phyloP scores from a whole-genome alignment of 805 yeast species.

The Zygosaccharomyces bailii region DNA sequence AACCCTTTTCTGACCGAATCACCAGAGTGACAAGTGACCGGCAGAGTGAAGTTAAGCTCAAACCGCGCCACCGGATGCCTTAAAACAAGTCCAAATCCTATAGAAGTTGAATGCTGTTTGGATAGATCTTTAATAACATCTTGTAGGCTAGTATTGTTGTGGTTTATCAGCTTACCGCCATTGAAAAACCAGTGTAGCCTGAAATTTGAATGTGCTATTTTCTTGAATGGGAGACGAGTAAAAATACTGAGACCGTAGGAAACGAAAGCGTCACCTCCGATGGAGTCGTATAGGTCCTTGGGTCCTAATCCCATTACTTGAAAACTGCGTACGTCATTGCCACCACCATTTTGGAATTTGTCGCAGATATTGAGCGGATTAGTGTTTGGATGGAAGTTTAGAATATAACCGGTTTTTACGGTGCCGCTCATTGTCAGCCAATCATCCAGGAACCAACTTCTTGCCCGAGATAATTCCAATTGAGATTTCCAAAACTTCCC shows the following conservation, averaged over 20 bases:
- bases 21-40: slow-evolving; percentile 48
- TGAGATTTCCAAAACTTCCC: slow-evolving; percentile 29
- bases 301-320: slow-evolving; percentile 65
- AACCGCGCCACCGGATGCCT: slow-evolving; percentile 64
- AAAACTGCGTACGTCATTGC: slow-evolving; percentile 68
- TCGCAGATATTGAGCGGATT: slow-evolving; percentile 62
- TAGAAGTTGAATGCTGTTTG: slow-evolving; percentile 46
- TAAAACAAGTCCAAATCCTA: slow-evolving; percentile 60
- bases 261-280: slow-evolving; percentile 65
- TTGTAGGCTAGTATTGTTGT: slow-evolving; percentile 25
- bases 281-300: slow-evolving; percentile 47
- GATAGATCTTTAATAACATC: slow-evolving; percentile 31
- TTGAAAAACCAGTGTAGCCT: slow-evolving; percentile 61
- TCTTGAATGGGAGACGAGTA: slow-evolving; percentile 54
- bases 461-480: slow-evolving; percentile 31
- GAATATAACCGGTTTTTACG: slow-evolving; percentile 54
- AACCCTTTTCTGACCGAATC: slow-evolving; percentile 60
- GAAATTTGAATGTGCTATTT: slow-evolving; percentile 44
- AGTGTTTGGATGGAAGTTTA: slow-evolving; percentile 35
- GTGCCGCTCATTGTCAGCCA: slow-evolving; percentile 47
- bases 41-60: slow-evolving; percentile 62
- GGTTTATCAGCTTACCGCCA: slow-evolving; percentile 56
- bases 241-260: slow-evolving; percentile 58
- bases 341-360: slow-evolving; percentile 80
- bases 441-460: slow-evolving; percentile 28